A percentile compares a stretch with the other conserved stretches of the same genome.
Evolutionary conservation across 768 basidiomycete genomes (phyloP).

Genomic region (Artomyces pyxidatus): DNA sequence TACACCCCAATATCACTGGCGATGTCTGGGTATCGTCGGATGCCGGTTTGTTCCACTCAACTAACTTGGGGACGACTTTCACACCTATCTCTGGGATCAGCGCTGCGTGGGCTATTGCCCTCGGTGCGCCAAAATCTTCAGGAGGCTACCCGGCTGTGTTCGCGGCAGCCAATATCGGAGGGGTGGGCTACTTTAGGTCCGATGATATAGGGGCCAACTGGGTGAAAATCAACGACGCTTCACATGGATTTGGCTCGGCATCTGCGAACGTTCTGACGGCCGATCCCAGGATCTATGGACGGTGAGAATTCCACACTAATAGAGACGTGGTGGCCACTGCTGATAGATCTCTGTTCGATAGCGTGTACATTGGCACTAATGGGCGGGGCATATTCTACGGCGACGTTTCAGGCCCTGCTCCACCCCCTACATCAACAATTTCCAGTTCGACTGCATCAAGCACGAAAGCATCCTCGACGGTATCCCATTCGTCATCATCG

Average conservation of each 20-base stretch:
- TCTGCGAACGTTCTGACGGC: slow-evolving; percentile 39
- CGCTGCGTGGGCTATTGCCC: slow-evolving; percentile 49
- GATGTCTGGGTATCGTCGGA: slow-evolving; percentile 62
- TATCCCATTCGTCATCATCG: too few relatives aligned
- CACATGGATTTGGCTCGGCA: slow-evolving; percentile 49
- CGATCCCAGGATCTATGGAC: slow-evolving; percentile 46
- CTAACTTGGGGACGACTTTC: slow-evolving; percentile 42
- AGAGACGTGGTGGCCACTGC: neutral
- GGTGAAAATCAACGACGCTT: slow-evolving; percentile 50
- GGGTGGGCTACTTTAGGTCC: slow-evolving; percentile 46
- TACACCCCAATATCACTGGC: slow-evolving; percentile 44
- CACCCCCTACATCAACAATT: slow-evolving; percentile 9
- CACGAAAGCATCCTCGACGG: slow-evolving; percentile 15
- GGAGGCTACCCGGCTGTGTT: slow-evolving; percentile 49
- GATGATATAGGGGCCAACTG: slow-evolving; percentile 50
- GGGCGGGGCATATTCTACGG: slow-evolving; percentile 49
- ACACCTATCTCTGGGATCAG: slow-evolving; percentile 37
- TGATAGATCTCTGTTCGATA: slow-evolving; percentile 14
- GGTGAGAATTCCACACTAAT: slow-evolving; percentile 27
- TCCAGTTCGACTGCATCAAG: slow-evolving; percentile 17
- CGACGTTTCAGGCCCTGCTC: slow-evolving; percentile 14
- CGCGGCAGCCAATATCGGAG: slow-evolving; percentile 44
- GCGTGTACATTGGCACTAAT: slow-evolving; percentile 55
- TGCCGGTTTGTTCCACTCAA: slow-evolving; percentile 49
- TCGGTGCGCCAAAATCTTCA: slow-evolving; percentile 40